Base-by-base conservation (phyloP, 805 yeast genomes). In the Kodamaea leandrae region DNA sequence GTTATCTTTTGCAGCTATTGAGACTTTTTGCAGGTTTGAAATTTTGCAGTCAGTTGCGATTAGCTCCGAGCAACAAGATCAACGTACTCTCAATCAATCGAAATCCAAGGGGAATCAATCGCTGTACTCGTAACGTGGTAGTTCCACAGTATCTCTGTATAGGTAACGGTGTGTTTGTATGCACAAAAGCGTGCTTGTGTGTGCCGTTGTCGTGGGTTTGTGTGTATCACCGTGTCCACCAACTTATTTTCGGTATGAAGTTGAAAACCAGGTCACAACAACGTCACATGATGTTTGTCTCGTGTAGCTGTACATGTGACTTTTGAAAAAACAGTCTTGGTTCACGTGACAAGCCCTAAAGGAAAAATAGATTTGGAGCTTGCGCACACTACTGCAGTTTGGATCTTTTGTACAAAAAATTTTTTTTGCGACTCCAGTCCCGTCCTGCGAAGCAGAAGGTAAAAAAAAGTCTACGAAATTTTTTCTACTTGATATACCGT, bases 401-500 rank as follows among this genome's bases (percentile, higher is more conserved):
- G 35, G 35, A 14, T 37, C 14, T 26, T 36, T 9, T 10, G 12
- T 4, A 15, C 15, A 13, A 25, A 37, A 37, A 37, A 29, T 20
- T 28, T 37, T 27, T n/a, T 17, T 13, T 19, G 45, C 37, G 17
- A 26, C 43, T 16, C 33, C 23, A 41, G 32, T n/a, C n/a, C 32
- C 25, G 32, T 21, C 19, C 30, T 7, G 34, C 28, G 37, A 29
- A 9, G 27, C 16, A 33, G 35, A 13, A 40, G 33, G 40, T 27
- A 46, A 44, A 46, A 43, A 41, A 38, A 32, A 23, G 35, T 19
- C 40, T 35, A 26, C 27, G 36, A 32, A 39, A 44, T 43, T 36
- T 41, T 49, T 45, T 46, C 52, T 45, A 45, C 48, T 41, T 44
- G 39, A 43, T 50, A 26, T 34, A 32, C 28, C n/a, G n/a, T n/a